Conservation (phyloP, 2,329 filamentous ascomycete species). For the Malbranchea zuffiana region DNA sequence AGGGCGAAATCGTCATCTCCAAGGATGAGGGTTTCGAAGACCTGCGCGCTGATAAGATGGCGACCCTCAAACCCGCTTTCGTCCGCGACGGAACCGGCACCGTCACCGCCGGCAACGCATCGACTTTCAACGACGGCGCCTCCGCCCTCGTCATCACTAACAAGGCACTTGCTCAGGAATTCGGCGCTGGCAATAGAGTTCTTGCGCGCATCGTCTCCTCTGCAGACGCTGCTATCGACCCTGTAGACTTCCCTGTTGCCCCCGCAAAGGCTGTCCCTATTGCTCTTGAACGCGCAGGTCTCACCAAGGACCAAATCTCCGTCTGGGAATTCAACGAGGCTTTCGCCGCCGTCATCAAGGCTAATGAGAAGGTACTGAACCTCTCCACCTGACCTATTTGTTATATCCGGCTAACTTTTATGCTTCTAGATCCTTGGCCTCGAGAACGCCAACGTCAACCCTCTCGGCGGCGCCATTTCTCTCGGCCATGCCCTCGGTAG, state of each 20-base stretch:
- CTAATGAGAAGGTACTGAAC: slow-evolving; percentile 65
- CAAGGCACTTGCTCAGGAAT: slow-evolving; percentile 68
- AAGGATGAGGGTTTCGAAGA: slow-evolving; percentile 85
- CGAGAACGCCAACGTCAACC: slow-evolving; percentile 69
- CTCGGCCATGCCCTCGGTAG: slow-evolving; percentile 86
- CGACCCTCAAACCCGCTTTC: slow-evolving; percentile 83
- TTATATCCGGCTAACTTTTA: slow-evolving; percentile 14
- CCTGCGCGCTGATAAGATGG: slow-evolving; percentile 75
- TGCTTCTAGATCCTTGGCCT: slow-evolving; percentile 60
- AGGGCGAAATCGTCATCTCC: slow-evolving; percentile 67
- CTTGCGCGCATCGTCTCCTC: slow-evolving; percentile 77
- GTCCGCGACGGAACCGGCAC: slow-evolving; percentile 74
- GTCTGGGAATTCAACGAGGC: slow-evolving; percentile 99
- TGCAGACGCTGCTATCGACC: slow-evolving; percentile 80
- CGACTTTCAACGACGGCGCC: slow-evolving; percentile 88
- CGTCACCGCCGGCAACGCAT: slow-evolving; percentile 89
- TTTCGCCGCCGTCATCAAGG: slow-evolving; percentile 89
- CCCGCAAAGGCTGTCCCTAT: slow-evolving; percentile 87
- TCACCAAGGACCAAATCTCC: slow-evolving; percentile 81
- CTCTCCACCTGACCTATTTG: slow-evolving; percentile 2
- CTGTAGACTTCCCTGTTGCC: slow-evolving; percentile 89
- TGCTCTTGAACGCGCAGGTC: slow-evolving; percentile 76
- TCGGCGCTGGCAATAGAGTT: slow-evolving; percentile 64
- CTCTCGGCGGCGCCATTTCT: slow-evolving; percentile 80
- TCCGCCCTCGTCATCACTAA: slow-evolving; percentile 78